These are phyloP conservation scores for Stephania japonica DNA, from an alignment of 164 flowering plant species.

Conservation along the genomic window DNA sequence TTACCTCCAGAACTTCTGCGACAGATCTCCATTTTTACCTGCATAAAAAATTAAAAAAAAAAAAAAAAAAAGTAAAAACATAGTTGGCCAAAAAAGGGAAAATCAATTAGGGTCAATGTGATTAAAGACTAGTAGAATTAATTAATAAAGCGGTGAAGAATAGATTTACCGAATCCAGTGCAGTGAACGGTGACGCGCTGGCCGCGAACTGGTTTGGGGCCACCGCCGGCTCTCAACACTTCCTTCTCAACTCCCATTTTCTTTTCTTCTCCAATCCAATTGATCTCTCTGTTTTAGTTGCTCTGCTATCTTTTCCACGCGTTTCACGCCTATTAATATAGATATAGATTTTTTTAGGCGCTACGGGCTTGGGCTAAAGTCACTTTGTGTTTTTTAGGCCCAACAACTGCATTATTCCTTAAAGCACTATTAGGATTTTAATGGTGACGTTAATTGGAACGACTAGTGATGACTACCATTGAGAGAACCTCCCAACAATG, in stretches of 20 bases:
- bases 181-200: conserved; percentile 89
- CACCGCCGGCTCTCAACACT: conserved; percentile 55
- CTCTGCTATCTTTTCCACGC: not conserved
- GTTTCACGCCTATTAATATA: too few relatives aligned
- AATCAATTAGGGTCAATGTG: too few relatives aligned
- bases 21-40: conserved; percentile 81
- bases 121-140: not conserved
- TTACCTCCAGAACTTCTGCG: conserved; percentile 91
- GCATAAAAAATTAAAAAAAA: conserved; percentile 15
- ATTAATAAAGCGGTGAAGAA: not conserved
- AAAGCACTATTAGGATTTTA: too few relatives aligned
- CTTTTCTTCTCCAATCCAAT: not conserved
- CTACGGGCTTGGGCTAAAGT: not conserved
- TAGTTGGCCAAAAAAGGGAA: not conserved
- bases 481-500: too few relatives aligned
- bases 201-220: conserved; percentile 68
- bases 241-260: conserved; percentile 82
- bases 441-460: too few relatives aligned
- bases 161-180: conserved; percentile 63
- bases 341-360: too few relatives aligned
- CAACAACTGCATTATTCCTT: too few relatives aligned
- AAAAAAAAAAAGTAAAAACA: not conserved
- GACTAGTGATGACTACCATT: too few relatives aligned
- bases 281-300: not conserved
- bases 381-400: not conserved